Conservation (phyloP, 2,329 filamentous ascomycete species). For the Colletotrichum neosansevieriae region DNA sequence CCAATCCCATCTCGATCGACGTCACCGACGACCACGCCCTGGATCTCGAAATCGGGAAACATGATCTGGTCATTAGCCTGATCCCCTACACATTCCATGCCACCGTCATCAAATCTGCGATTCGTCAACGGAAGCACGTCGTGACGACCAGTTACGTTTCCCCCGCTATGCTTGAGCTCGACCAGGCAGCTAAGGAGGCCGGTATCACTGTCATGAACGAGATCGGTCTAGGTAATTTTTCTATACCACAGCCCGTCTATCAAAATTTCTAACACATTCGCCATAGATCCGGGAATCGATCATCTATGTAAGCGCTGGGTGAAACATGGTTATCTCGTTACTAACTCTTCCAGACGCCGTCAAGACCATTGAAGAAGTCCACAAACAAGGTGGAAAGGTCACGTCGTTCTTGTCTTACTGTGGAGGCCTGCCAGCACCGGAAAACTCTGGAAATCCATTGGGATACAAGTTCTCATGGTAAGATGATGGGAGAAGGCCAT, state of each 20-base stretch:
- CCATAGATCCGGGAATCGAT: too few relatives aligned
- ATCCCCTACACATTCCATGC: slow-evolving; percentile 95
- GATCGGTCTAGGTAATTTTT: slow-evolving; percentile 70
- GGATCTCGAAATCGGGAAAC: too few relatives aligned
- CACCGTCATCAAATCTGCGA: slow-evolving; percentile 91
- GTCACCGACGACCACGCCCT: too few relatives aligned
- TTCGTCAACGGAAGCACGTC: slow-evolving; percentile 93
- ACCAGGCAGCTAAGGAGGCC: slow-evolving; percentile 84
- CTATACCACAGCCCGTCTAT: too few relatives aligned
- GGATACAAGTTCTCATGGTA: too few relatives aligned
- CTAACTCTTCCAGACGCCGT: slow-evolving; percentile 68
- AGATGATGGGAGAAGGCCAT: too few relatives aligned
- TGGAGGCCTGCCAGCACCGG: slow-evolving; percentile 63
- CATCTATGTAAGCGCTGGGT: too few relatives aligned
- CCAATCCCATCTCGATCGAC: slow-evolving; percentile 70
- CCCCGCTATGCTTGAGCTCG: slow-evolving; percentile 90
- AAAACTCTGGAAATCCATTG: too few relatives aligned
- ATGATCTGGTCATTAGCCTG: slow-evolving; percentile 46
- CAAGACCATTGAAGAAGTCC: slow-evolving; percentile 89
- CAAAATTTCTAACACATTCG: too few relatives aligned
- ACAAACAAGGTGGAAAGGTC: slow-evolving; percentile 88
- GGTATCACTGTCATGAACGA: slow-evolving; percentile 99
- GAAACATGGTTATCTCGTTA: too few relatives aligned
- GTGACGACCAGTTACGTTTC: slow-evolving; percentile 96
- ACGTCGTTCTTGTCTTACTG: slow-evolving; percentile 86